A percentile compares a stretch with the other conserved stretches of the same genome.
These are phyloP conservation scores for Microdochium paspali DNA, from an alignment of 2,329 filamentous ascomycete species.

Conservation along the genomic window DNA sequence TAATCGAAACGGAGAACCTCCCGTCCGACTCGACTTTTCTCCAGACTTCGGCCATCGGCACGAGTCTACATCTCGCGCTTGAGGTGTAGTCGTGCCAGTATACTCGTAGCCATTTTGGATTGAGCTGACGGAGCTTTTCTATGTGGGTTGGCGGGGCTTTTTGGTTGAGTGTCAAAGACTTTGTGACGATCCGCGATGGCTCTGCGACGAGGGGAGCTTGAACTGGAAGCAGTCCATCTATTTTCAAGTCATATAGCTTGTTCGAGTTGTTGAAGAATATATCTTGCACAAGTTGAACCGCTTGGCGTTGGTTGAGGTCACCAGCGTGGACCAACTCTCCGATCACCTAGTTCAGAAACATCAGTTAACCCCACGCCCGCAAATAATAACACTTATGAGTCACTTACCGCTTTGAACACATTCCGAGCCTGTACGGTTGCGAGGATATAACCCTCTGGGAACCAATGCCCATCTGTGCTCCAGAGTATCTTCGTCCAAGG, in stretches of 20 bases:
- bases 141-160: constrained; percentile 15
- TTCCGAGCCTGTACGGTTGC: constrained; percentile 65
- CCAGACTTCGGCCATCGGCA: constrained; percentile 52
- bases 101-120: constrained; percentile 58
- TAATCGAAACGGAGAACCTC: constrained; percentile 45
- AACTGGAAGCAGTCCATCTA: constrained; percentile 13
- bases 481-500: constrained; percentile 69
- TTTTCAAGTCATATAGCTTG: constrained; percentile 55
- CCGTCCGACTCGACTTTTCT: constrained; percentile 35
- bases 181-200: constrained; percentile 6
- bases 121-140: constrained; percentile 18
- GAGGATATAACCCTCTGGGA: constrained; percentile 69
- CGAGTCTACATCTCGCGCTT: constrained; percentile 53
- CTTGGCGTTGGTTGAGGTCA: constrained; percentile 52
- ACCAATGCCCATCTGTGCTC: constrained; percentile 73
- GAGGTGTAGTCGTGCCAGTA: constrained; percentile 76
- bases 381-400: no score
- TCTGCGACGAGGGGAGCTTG: constrained; percentile 22
- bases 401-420: constrained; percentile 53
- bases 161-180: constrained; percentile 10
- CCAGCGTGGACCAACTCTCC: constrained; percentile 55
- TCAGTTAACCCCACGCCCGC: no score
- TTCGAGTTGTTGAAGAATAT: constrained; percentile 74
- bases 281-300: constrained; percentile 53
- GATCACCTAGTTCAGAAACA: constrained; percentile 41